phyloP scores from a whole-genome alignment of 192 early-diverging fungal genomes.

The Chytriomyces sp. region DNA sequence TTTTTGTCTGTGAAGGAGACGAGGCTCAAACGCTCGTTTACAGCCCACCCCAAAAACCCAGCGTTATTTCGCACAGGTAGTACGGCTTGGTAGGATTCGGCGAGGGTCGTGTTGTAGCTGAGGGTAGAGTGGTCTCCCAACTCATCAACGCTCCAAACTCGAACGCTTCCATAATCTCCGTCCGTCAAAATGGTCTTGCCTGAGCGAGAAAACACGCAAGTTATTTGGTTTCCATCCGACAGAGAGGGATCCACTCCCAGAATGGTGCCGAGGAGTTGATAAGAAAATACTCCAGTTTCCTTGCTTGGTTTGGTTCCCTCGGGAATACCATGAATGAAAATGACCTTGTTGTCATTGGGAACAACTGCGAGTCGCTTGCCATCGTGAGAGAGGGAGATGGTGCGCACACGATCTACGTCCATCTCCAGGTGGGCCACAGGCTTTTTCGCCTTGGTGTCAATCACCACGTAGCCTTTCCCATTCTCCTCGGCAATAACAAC shows the following conservation, averaged over 20 bases:
- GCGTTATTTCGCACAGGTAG: constrained; percentile 5
- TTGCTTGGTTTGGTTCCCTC: constrained; percentile 5
- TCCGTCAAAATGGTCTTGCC: constrained; percentile 35
- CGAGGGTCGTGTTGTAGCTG: constrained; percentile 13
- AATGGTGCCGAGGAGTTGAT: constrained; percentile 27
- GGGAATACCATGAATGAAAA: constrained; percentile 31
- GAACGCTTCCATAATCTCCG: constrained; percentile 18
- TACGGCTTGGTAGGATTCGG: constrained; percentile 16
- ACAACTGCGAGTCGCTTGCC: constrained; percentile 34
- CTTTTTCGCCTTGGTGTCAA: constrained; percentile 34
- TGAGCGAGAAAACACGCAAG: constrained; percentile 28
- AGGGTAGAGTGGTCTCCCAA: constrained; percentile 28
- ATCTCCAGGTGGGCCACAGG: constrained; percentile 30
- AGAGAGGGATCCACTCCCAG: constrained; percentile 22
- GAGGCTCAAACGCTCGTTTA: constrained; percentile 16
- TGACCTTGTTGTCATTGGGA: constrained; percentile 31
- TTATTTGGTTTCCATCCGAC: constrained; percentile 6
- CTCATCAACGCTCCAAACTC: constrained; percentile 32
- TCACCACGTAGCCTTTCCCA: constrained; percentile 30
- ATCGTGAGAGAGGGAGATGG: constrained; percentile 24
- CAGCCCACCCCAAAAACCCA: constrained; percentile 30
- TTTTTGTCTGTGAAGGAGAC: constrained; percentile 29
- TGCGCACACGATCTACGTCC: constrained; percentile 26
- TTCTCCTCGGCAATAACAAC: constrained; percentile 33
- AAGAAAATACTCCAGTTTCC: constrained; percentile 6